Conservation (phyloP, 495 filamentous ascomycete species). For the Parathielavia appendiculata region DNA sequence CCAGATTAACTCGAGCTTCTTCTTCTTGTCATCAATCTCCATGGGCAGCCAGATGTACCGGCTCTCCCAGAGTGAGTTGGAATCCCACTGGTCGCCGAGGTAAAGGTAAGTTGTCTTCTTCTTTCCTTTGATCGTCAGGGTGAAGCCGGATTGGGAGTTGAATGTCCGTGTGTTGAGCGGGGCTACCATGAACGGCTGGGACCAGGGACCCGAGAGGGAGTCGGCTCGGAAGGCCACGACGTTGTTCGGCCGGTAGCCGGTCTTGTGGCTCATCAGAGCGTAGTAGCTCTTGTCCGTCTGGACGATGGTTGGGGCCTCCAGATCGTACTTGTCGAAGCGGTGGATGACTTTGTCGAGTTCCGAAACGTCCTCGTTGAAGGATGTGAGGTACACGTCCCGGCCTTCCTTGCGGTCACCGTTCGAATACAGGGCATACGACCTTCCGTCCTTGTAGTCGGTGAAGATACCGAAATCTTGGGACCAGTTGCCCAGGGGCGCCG, state of each 20-base stretch:
- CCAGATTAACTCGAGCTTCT: conserved; percentile 38
- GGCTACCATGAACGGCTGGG: conserved; percentile 45
- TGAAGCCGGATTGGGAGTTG: conserved; percentile 51
- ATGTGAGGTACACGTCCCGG: conserved; percentile 40
- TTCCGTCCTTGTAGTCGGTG: conserved; percentile 41
- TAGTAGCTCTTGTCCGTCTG: conserved; percentile 44
- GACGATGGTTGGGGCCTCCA: conserved; percentile 42
- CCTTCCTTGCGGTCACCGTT: conserved; percentile 40
- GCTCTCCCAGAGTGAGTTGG: conserved; percentile 47
- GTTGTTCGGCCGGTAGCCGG: conserved; percentile 45
- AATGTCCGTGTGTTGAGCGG: conserved; percentile 47
- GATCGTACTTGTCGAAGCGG: conserved; percentile 44
- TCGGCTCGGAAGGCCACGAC: conserved; percentile 46
- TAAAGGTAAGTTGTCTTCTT: conserved; percentile 49
- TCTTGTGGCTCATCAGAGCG: conserved; percentile 46
- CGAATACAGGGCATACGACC: conserved; percentile 40
- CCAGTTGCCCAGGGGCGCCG: conserved; percentile 43
- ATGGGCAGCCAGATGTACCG: conserved; percentile 52
- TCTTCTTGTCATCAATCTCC: conserved; percentile 36
- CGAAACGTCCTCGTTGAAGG: conserved; percentile 36
- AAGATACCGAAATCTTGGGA: conserved; percentile 46
- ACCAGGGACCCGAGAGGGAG: conserved; percentile 47
- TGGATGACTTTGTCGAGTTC: conserved; percentile 36
- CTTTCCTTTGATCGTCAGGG: conserved; percentile 40
- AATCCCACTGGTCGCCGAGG: conserved; percentile 50